Evolutionary conservation across 2,329 filamentous ascomycete species (phyloP), one percentile per base, ranked within the genome.

Genomic region (Sclerotinia borealis): DNA sequence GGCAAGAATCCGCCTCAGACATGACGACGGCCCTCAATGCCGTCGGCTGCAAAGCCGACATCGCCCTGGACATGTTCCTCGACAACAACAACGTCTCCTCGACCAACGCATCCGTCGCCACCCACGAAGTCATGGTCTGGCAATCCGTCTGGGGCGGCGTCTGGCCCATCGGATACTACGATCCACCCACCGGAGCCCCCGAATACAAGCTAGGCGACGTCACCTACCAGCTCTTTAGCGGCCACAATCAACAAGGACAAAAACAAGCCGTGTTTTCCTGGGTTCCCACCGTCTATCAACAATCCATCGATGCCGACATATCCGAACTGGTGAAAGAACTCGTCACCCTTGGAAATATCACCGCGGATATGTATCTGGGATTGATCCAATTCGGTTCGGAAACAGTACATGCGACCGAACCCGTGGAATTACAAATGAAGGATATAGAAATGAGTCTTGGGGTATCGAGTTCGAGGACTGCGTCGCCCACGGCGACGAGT

Each of bases 121-220:
- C 31, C 7, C 50, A 62, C 31, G 59, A 62, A 48, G 17, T 62
- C 8, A 62, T 62, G 59, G 29, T 62, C 50, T 62, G 50, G 59
- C 59, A 62, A 37, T 55, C 59, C 22, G 50, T 62, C 7, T 62
- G 50, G 59, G 59, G 59, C 4, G 59, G 59, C 22, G 59, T 62
- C 31, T 62, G 50, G 59, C 59, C 59, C 4, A 62, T 62, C 31
- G 59, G 59, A 3, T 62, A 62, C 31, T 22, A 62, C 19, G 52
- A 54, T 2, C 49, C 59, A 4, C 43, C 59, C 0, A 22, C 31
- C 31, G 22, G 43, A 17, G 59, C 59, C 17, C 59, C 50, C 8
- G 43, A 54, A 13, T 62, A 62, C 3, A 48, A 29, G 17, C 9
- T 62, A 13, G n/a, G n/a, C 11, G 50, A 39, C 4, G 50, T 62